phyloP scores from a whole-genome alignment of 2,329 filamentous ascomycete genomes.

The Arthrobotrys musiformis region DNA sequence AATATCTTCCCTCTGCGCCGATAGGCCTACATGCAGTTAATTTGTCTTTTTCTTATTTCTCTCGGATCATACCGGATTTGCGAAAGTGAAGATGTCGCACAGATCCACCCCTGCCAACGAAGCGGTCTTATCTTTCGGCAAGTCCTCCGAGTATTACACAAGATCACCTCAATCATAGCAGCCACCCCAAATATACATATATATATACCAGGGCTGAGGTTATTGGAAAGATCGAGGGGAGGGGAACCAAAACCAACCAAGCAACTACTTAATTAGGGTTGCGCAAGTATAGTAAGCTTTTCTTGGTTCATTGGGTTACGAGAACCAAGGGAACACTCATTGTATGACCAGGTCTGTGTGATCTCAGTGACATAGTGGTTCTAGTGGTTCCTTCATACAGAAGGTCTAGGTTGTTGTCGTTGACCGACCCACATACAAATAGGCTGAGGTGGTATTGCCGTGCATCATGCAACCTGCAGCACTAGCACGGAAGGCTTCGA shows the following conservation, averaged over 20 bases:
- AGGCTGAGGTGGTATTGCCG: not conserved
- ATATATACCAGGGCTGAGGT: not conserved
- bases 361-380: not conserved
- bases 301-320: not conserved
- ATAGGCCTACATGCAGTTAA: not conserved
- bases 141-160: slow-evolving; percentile 9
- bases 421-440: not conserved
- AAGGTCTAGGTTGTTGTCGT: not conserved
- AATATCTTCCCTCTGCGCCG: not conserved
- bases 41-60: not conserved
- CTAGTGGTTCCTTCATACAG: not conserved
- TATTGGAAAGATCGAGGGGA: not conserved
- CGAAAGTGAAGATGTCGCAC: not conserved
- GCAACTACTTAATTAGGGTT: not conserved
- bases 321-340: not conserved
- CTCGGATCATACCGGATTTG: slow-evolving; percentile 33
- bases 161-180: no score
- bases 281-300: not conserved
- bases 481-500: not conserved
- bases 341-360: not conserved
- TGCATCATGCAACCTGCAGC: not conserved
- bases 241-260: not conserved
- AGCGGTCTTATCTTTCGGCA: slow-evolving; percentile 16
- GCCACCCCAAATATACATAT: no score
- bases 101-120: not conserved